Conservation (phyloP, 805 yeast genomes). For the Starmerella bacillaris region DNA sequence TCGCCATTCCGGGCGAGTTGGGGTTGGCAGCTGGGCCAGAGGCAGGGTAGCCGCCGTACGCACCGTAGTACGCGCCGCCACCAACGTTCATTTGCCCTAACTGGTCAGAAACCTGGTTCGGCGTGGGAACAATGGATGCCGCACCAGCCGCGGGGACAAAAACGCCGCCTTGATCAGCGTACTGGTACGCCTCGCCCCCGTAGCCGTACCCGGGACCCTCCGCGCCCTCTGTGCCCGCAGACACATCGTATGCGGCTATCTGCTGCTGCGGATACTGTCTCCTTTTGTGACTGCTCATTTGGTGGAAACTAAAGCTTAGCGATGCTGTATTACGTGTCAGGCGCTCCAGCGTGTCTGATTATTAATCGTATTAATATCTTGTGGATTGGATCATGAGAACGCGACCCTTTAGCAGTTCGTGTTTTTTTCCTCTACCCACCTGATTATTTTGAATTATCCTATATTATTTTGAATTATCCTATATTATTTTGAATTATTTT, state of each 20-base stretch:
- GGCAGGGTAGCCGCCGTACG: conserved; percentile 1
- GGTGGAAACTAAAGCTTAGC: too few species aligned
- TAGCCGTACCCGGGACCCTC: conserved; percentile 11
- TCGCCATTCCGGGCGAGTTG: conserved; percentile 15
- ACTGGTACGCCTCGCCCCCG: too few species aligned
- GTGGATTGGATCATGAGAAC: too few species aligned
- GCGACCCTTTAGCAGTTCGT: too few species aligned
- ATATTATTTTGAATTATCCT: too few species aligned
- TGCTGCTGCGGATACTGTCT: conserved; percentile 35
- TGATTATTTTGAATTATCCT: too few species aligned
- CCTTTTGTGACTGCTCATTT: conserved; percentile 23
- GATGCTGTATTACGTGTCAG: too few species aligned
- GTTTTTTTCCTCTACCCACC: too few species aligned
- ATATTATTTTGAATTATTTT: too few species aligned
- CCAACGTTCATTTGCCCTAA: conserved; percentile 16
- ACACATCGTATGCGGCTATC: conserved; percentile 23
- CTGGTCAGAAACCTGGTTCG: conserved; percentile 14
- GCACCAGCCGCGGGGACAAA: conserved; percentile 14
- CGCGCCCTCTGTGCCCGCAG: conserved; percentile 16
- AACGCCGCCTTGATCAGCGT: conserved; percentile 3
- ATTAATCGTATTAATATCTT: too few species aligned
- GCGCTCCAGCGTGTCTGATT: too few species aligned
- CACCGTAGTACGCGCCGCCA: conserved; percentile 10
- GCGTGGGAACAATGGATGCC: conserved; percentile 8
- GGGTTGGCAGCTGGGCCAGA: not conserved